phyloP scores from a whole-genome alignment of 352 stramenopile species.

The Phytophthora sp. region DNA sequence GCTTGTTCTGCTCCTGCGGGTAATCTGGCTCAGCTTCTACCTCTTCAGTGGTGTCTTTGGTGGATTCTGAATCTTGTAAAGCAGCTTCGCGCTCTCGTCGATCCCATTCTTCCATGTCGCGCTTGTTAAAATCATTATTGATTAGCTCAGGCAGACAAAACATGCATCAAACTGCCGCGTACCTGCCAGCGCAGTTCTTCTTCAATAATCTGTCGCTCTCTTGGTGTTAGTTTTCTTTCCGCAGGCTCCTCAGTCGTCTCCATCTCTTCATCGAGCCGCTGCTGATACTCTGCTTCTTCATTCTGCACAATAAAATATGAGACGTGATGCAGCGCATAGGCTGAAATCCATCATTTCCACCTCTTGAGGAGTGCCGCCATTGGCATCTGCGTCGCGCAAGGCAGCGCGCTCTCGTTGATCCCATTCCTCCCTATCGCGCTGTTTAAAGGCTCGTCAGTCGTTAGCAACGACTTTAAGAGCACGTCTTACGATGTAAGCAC shows the following conservation, averaged over 20 bases:
- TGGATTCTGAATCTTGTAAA: neutral
- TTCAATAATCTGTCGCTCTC: conserved; percentile 8
- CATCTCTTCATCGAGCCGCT: neutral
- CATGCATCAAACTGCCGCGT: neutral
- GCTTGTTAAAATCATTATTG: neutral
- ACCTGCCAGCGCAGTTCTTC: conserved; percentile 19
- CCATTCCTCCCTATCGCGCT: conserved; percentile 7
- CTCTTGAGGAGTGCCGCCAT: neutral
- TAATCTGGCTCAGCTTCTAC: neutral
- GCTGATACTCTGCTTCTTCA: neutral
- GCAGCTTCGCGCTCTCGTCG: neutral
- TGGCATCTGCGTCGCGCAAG: neutral
- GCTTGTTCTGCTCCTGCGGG: neutral
- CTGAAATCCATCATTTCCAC: too few relatives aligned
- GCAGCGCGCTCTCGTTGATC: neutral
- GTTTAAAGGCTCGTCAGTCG: neutral
- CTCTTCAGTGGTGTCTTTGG: neutral
- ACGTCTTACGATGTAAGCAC: too few relatives aligned
- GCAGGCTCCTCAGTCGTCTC: neutral
- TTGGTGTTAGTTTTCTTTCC: conserved; percentile 8
- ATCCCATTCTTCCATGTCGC: conserved; percentile 4
- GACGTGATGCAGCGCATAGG: too few relatives aligned
- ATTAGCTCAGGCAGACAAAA: neutral
- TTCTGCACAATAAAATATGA: neutral
- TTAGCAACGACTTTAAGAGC: too few relatives aligned